Conservation (phyloP, 441 rosid genomes). For the Pelargonium australe region DNA sequence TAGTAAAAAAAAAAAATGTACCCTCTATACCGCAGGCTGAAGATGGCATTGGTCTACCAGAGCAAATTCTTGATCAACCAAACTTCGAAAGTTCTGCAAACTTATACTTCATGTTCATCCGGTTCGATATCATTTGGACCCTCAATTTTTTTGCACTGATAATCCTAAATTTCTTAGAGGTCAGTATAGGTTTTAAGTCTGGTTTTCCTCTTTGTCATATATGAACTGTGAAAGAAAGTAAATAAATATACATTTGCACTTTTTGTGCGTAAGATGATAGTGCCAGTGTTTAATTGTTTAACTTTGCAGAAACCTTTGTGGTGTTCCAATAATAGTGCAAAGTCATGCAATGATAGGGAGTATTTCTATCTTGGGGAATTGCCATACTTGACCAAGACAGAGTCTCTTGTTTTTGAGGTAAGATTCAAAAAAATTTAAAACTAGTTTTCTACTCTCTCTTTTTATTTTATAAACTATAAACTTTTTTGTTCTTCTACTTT, state of each 20-base stretch:
- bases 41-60: slow-evolving; percentile 93
- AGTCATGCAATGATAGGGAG: slow-evolving; percentile 66
- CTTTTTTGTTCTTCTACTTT: background rate
- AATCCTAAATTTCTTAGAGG: slow-evolving; percentile 80
- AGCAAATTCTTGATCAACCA: slow-evolving; percentile 70
- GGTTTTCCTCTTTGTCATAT: background rate
- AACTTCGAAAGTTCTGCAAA: slow-evolving; percentile 58
- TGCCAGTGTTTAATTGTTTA: slow-evolving; percentile 16
- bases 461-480: background rate
- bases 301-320: slow-evolving; percentile 77
- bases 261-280: slow-evolving; percentile 7
- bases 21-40: slow-evolving; percentile 48
- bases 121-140: slow-evolving; percentile 69
- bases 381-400: slow-evolving; percentile 68
- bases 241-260: background rate
- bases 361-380: slow-evolving; percentile 82
- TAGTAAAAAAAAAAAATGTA: slow-evolving; percentile 1
- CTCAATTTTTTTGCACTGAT: slow-evolving; percentile 79
- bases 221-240: background rate
- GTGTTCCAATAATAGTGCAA: slow-evolving; percentile 45
- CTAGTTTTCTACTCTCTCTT: background rate
- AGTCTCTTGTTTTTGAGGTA: slow-evolving; percentile 76
- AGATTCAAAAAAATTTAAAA: background rate
- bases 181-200: slow-evolving; percentile 20
- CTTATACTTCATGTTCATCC: slow-evolving; percentile 53